phyloP scores from a whole-genome alignment of 805 yeast species.

The Saturnispora hagleri region DNA sequence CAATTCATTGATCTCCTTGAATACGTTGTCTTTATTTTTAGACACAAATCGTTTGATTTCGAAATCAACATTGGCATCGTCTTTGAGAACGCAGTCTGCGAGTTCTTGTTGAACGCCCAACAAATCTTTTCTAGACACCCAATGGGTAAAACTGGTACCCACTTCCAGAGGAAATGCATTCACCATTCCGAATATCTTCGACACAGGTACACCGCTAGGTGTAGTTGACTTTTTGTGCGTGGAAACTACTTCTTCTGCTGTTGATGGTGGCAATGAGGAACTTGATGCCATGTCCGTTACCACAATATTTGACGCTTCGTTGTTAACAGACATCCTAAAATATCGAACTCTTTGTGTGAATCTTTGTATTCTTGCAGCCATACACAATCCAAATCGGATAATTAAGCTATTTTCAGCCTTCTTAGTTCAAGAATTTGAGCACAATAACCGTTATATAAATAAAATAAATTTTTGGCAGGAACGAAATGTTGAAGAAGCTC shows the following conservation, averaged over 20 bases:
- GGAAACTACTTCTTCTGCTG: background rate
- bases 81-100: conserved; percentile 46
- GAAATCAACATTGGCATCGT: conserved; percentile 34
- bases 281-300: background rate
- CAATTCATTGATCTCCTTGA: conserved; percentile 68
- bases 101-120: conserved; percentile 34
- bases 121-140: conserved; percentile 22
- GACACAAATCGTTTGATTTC: conserved; percentile 46
- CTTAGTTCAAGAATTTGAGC: background rate
- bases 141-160: conserved; percentile 47
- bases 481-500: background rate
- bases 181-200: conserved; percentile 32
- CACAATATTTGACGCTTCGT: background rate
- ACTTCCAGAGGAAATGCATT: conserved; percentile 50
- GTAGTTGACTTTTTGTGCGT: conserved; percentile 46
- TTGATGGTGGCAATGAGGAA: background rate
- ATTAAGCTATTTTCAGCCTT: background rate
- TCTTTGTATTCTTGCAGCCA: background rate
- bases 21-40: conserved; percentile 20
- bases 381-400: background rate
- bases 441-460: background rate
- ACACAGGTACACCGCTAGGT: conserved; percentile 59
- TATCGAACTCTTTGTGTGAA: background rate
- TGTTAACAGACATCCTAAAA: background rate
- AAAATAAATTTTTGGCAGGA: background rate